These are phyloP conservation scores for Raffaelea deltoideospora DNA, from an alignment of 2,329 filamentous ascomycete species.

Conservation along the genomic window DNA sequence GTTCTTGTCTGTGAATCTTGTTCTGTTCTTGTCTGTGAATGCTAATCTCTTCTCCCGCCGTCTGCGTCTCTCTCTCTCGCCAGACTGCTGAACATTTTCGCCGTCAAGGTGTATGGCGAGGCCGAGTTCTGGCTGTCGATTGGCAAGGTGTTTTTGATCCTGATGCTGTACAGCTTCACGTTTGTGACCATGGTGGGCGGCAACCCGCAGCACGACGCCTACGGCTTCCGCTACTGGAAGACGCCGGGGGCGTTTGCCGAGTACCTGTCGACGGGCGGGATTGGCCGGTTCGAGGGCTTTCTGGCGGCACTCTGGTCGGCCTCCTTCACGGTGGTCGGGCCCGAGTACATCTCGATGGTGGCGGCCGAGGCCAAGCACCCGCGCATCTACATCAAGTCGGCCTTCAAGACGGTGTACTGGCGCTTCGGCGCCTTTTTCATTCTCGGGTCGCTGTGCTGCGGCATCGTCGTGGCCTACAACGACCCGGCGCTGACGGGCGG, in stretches of 20 bases:
- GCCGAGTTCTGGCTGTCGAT: constrained; percentile 32
- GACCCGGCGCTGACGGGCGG: constrained; percentile 24
- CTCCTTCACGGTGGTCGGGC: constrained; percentile 26
- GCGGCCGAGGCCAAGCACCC: constrained; percentile 56
- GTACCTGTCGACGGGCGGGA: constrained; percentile 23
- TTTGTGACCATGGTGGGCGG: constrained; percentile 42
- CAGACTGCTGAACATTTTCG: constrained; percentile 14
- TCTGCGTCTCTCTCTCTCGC: background rate
- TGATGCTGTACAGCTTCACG: constrained; percentile 40
- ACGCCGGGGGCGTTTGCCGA: constrained; percentile 25
- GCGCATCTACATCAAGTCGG: constrained; percentile 48
- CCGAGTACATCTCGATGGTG: constrained; percentile 53
- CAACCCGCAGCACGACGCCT: constrained; percentile 30
- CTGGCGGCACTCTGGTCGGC: constrained; percentile 19
- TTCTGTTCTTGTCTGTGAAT: background rate
- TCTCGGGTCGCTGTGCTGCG: constrained; percentile 47
- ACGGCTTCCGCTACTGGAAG: constrained; percentile 28
- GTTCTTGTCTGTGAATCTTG: background rate
- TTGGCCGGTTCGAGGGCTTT: constrained; percentile 15
- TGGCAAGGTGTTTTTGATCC: constrained; percentile 31
- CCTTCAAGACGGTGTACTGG: constrained; percentile 54
- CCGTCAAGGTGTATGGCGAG: constrained; percentile 21
- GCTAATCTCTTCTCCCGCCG: background rate
- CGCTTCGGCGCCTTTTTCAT: constrained; percentile 58
- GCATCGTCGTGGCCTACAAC: constrained; percentile 53